These are phyloP conservation scores for Epichloe hybrida DNA, from an alignment of 2,329 filamentous ascomycete species.

Conservation along the genomic window DNA sequence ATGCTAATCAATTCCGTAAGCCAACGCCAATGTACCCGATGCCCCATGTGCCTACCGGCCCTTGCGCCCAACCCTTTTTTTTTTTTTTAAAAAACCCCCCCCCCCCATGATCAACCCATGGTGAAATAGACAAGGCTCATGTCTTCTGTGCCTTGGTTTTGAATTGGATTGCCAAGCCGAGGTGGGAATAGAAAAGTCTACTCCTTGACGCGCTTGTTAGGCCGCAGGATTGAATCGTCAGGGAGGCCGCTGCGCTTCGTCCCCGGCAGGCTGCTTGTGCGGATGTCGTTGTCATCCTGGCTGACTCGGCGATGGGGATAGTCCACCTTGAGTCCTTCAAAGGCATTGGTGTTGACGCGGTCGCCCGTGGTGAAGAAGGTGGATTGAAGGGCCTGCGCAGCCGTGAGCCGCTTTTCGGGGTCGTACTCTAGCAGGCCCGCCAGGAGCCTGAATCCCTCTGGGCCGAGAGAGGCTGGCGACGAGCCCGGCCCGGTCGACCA, in stretches of 20 bases:
- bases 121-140: too few relatives aligned
- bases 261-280: constrained; percentile 76
- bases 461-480: constrained; percentile 47
- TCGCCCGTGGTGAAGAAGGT: constrained; percentile 73
- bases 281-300: constrained; percentile 90
- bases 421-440: constrained; percentile 83
- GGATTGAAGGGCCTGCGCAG: constrained; percentile 77
- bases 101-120: too few relatives aligned
- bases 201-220: constrained; percentile 50
- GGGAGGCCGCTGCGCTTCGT: constrained; percentile 80
- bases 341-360: constrained; percentile 68
- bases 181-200: too few relatives aligned
- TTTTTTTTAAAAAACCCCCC: too few relatives aligned
- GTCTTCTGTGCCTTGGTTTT: too few relatives aligned
- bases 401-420: constrained; percentile 75
- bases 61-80: too few relatives aligned
- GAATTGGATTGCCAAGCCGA: too few relatives aligned
- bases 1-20: too few relatives aligned
- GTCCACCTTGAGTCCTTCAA: constrained; percentile 75
- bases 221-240: constrained; percentile 60
- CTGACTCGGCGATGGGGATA: constrained; percentile 86
- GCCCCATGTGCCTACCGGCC: too few relatives aligned
- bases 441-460: constrained; percentile 72
- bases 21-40: too few relatives aligned
- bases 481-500: constrained; percentile 18